Evolutionary conservation across 2,329 filamentous ascomycete species (phyloP), one percentile per base, ranked within the genome.

Genomic region (Ophiosphaerella korrae): DNA sequence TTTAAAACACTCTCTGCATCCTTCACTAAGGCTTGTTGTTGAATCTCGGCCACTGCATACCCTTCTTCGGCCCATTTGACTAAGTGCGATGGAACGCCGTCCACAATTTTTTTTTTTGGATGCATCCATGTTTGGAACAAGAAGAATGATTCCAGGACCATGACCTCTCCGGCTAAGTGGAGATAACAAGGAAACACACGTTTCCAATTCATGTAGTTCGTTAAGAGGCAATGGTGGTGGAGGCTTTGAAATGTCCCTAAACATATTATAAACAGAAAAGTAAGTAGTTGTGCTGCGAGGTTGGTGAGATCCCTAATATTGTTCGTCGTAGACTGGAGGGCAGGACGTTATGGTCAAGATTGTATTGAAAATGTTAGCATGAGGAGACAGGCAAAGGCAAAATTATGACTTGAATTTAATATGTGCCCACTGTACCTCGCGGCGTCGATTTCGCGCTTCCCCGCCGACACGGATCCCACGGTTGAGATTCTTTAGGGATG

Each of bases 21-120:
- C 5, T 49, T 41, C 21, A 38, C 40, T 4, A 58, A 32, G 4
- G 49, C 55, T 32, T 41, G 32, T 23, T 48, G 38, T n/a, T 55
- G 52, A 11, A 58, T 48, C 29, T 58, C 52, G 7, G 42, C 49
- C 26, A 58, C 55, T 14, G 29, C 32, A 56, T 82, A 88, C 0
- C 85, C 83, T 65, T 88, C 86, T 65, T 89, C 85, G 0, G 84
- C 85, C 86, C 86, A 88, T 69, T 88, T 89, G 50, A 82, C 48
- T 7, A 57, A 32, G 23, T 47, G 48, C 21, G 54, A 57, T 16
- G 57, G 57, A 31, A 60, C 54, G 18, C 57, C 53, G 13, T 57
- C 39, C 7, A 46, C 14, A 16, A 58, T 53, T 7, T 35, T 43
- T 53, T 7, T 35, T 43, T 40, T 23, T n/a, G 11, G 41, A 23